Evolutionary conservation across 805 yeast genomes (phyloP).

Genomic region (Pichia nanzhaoensis): DNA sequence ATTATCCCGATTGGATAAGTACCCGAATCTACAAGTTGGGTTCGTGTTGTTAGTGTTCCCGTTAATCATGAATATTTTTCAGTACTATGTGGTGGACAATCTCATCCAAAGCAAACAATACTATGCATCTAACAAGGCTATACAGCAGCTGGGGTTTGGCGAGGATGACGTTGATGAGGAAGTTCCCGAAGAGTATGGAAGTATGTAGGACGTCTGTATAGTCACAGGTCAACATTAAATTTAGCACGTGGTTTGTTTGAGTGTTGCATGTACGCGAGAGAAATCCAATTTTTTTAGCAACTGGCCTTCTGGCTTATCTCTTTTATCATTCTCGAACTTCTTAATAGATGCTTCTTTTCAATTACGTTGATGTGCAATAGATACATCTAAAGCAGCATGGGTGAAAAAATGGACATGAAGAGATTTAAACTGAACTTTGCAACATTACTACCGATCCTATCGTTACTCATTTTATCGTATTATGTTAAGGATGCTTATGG

Average conservation of each 20-base stretch:
- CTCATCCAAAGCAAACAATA: slow-evolving; percentile 55
- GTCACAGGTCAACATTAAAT: too few species aligned
- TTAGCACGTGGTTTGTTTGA: background rate
- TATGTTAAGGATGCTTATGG: slow-evolving; percentile 3
- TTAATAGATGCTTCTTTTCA: too few species aligned
- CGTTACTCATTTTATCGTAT: background rate
- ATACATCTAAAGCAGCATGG: too few species aligned
- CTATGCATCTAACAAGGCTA: slow-evolving; percentile 19
- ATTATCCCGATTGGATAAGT: slow-evolving; percentile 74
- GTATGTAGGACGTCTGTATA: too few species aligned
- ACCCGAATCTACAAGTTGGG: slow-evolving; percentile 77
- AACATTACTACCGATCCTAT: slow-evolving; percentile 1
- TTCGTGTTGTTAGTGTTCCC: slow-evolving; percentile 84
- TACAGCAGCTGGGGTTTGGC: background rate
- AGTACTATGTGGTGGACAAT: slow-evolving; percentile 65
- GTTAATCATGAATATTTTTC: slow-evolving; percentile 64
- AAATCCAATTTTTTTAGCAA: too few species aligned
- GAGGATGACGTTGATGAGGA: slow-evolving; percentile 3
- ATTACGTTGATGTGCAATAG: too few species aligned
- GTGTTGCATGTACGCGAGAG: too few species aligned
- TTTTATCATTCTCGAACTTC: too few species aligned
- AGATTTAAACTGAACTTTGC: slow-evolving; percentile 1
- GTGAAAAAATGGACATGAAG: background rate
- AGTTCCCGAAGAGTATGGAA: slow-evolving; percentile 1
- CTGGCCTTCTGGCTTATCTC: too few species aligned